Conservation (phyloP, 352 stramenopile species). For the Globisporangium apiculatum region DNA sequence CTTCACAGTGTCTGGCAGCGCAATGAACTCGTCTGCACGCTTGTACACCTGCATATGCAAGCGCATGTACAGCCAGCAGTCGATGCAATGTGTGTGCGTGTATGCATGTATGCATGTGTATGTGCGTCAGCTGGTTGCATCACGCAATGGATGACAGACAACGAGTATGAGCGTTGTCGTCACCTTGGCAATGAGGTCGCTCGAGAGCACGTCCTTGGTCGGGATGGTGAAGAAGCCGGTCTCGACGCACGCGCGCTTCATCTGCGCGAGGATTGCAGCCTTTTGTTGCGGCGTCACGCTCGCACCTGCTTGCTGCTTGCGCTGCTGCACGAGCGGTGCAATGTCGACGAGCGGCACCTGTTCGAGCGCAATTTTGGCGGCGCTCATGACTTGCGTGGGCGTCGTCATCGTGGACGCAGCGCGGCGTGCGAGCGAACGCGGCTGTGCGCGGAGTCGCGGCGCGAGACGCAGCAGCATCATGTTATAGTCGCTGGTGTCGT, state of each 20-base stretch:
- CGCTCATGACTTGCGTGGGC: constrained; percentile 30
- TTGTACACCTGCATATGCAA: constrained; percentile 32
- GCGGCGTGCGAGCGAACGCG: constrained; percentile 1
- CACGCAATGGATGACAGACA: neutral
- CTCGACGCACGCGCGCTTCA: constrained; percentile 47
- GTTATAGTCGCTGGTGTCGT: too few species aligned
- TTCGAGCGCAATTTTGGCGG: constrained; percentile 36
- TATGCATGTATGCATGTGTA: neutral
- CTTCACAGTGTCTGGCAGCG: constrained; percentile 53
- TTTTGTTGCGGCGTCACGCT: constrained; percentile 17
- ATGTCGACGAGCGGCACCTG: constrained; percentile 68
- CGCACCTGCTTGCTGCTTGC: neutral
- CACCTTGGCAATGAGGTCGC: constrained; percentile 42
- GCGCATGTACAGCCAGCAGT: neutral
- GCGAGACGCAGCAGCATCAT: constrained; percentile 1
- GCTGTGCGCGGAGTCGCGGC: neutral
- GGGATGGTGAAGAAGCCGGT: constrained; percentile 79
- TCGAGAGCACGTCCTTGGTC: constrained; percentile 44
- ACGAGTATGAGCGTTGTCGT: neutral
- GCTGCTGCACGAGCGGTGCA: constrained; percentile 36
- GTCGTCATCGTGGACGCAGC: constrained; percentile 4
- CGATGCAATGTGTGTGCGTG: neutral
- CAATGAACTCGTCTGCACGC: constrained; percentile 62
- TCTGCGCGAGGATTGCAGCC: constrained; percentile 38
- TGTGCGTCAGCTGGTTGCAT: neutral